Evolutionary conservation across 768 basidiomycete species (phyloP).

Genomic region (Leucogyrophana mollusca): DNA sequence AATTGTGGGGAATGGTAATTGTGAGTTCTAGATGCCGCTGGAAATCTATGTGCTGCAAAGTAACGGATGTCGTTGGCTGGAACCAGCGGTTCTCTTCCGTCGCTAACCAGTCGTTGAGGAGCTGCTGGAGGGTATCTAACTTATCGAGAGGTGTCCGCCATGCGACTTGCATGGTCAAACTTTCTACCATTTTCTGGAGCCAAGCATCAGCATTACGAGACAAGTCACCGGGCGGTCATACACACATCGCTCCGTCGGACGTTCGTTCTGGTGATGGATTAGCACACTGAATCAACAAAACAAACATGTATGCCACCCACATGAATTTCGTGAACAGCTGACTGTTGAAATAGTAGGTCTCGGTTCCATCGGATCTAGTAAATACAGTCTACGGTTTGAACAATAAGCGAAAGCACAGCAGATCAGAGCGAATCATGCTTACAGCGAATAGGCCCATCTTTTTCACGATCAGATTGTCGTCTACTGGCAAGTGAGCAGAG

Average conservation of each 20-base stretch:
- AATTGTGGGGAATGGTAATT: conserved; percentile 58
- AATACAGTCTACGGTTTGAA: conserved; percentile 57
- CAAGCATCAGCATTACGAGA: conserved; percentile 10
- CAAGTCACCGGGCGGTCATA: conserved; percentile 1
- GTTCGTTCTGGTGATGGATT: conserved; percentile 48
- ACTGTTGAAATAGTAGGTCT: conserved; percentile 82
- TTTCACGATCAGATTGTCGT: conserved; percentile 73
- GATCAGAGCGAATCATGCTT: conserved; percentile 16
- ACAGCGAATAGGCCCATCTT: conserved; percentile 79
- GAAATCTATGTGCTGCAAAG: conserved; percentile 60
- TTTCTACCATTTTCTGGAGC: conserved; percentile 64
- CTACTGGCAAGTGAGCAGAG: conserved; percentile 25
- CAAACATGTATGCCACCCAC: conserved; percentile 33
- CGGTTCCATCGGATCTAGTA: conserved; percentile 67
- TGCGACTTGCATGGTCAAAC: conserved; percentile 64
- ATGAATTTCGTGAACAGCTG: conserved; percentile 76
- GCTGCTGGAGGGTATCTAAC: conserved; percentile 65
- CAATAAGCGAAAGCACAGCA: neutral
- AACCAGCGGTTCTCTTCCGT: conserved; percentile 83
- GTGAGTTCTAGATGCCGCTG: conserved; percentile 69
- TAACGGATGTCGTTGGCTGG: conserved; percentile 62
- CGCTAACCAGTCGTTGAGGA: conserved; percentile 71
- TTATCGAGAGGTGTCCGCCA: conserved; percentile 76
- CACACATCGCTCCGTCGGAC: conserved; percentile 68
- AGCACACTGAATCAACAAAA: neutral